Conservation (phyloP, 164 flowering plant species). For the Kingdonia uniflora region DNA sequence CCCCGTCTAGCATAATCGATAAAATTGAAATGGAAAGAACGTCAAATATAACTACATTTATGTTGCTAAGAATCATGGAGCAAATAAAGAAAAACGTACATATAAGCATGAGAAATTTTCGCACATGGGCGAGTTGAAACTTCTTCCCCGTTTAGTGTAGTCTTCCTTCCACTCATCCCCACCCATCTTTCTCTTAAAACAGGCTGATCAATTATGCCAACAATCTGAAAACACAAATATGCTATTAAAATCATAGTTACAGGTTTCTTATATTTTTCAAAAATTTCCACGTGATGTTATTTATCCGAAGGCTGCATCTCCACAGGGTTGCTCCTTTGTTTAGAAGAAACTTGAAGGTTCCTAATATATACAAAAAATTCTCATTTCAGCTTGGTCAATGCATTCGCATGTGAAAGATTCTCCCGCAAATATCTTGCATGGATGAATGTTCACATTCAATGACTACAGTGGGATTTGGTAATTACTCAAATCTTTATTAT, state of each 20-base stretch:
- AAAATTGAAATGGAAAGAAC: too few relatives aligned
- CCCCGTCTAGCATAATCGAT: too few relatives aligned
- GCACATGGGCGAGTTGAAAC: conserved; percentile 68
- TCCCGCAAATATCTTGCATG: too few relatives aligned
- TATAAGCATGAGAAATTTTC: conserved; percentile 68
- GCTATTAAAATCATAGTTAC: background rate
- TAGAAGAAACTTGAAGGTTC: too few relatives aligned
- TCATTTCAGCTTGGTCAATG: too few relatives aligned
- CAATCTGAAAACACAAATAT: conserved; percentile 39
- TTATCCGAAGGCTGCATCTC: background rate
- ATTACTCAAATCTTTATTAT: too few relatives aligned
- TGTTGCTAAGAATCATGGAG: background rate
- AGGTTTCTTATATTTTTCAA: background rate
- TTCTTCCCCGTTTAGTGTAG: conserved; percentile 74
- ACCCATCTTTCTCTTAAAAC: conserved; percentile 88
- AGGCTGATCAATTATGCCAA: conserved; percentile 95
- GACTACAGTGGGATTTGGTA: too few relatives aligned
- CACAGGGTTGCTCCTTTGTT: too few relatives aligned
- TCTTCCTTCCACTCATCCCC: conserved; percentile 69
- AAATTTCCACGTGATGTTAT: too few relatives aligned
- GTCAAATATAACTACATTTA: background rate
- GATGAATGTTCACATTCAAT: too few relatives aligned
- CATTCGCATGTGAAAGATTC: too few relatives aligned
- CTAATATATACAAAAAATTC: too few relatives aligned
- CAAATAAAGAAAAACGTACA: conserved; percentile 36